Percentiles rank a stretch among this genome's conserved stretches.
These are phyloP conservation scores for Umbelopsis isabellina DNA, from an alignment of 192 early-diverging fungal genomes.

Conservation along the genomic window DNA sequence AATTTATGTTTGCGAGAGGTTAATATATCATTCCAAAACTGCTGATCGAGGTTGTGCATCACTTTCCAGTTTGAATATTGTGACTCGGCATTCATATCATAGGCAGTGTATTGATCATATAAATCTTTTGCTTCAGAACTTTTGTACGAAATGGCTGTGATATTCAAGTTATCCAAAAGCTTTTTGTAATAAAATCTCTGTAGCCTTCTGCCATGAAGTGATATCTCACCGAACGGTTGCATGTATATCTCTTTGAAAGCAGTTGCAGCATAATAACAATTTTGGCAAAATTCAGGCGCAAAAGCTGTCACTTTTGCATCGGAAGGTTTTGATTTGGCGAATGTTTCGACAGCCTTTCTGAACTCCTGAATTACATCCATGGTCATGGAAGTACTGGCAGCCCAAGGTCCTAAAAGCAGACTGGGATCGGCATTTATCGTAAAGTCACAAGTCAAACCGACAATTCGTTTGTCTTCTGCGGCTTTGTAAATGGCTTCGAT, in stretches of 20 bases:
- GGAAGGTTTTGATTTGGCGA: neutral
- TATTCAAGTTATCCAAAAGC: neutral
- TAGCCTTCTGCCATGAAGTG: neutral
- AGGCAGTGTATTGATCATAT: neutral
- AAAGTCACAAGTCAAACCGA: neutral
- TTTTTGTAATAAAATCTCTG: neutral
- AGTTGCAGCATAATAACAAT: neutral
- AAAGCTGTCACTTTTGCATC: neutral
- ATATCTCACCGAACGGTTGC: neutral
- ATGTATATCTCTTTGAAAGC: constrained; percentile 7
- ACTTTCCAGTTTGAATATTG: neutral
- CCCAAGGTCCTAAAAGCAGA: neutral
- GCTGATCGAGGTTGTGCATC: neutral
- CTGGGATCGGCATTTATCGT: neutral
- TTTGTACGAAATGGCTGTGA: neutral
- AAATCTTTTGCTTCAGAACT: neutral
- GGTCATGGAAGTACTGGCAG: neutral
- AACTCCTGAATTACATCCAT: neutral
- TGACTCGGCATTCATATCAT: neutral
- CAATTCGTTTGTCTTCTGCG: neutral
- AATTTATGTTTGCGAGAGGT: neutral
- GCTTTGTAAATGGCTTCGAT: neutral
- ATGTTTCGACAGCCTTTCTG: neutral
- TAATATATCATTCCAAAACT: constrained; percentile 2
- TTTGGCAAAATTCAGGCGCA: neutral